Base-by-base conservation (phyloP, 441 rosid genomes). In the Erodium chrysanthum region DNA sequence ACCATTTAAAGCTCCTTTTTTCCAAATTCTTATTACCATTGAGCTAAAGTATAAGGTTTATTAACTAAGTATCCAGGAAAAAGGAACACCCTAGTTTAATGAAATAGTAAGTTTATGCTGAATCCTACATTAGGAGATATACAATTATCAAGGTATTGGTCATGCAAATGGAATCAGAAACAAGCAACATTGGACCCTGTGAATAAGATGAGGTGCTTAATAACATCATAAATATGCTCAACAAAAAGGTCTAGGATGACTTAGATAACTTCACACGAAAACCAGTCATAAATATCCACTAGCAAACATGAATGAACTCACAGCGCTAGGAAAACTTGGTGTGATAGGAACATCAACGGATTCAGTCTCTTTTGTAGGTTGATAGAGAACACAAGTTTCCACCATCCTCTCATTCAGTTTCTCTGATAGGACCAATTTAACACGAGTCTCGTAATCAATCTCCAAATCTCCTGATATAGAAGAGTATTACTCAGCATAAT, bases 391-490 rank as follows among this genome's bases (percentile, higher is more conserved):
- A 0, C 48, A 66, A 61, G 73, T 69, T 40, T 66, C 68, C 40
- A 66, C 68, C 46, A 61, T 62, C 46, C 68, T 66, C 7, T 66
- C 68, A 7, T 23, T 20, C 23, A 25, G 58, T 10, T 52, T 52
- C 68, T 74, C 67, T 17, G 50, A 23, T 22, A 74, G 35, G 23
- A 74, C 35, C 68, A 70, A 14, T 40, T 52, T 70, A 14, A 63
- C 42, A 6, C 58, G 40, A 22, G 35, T 15, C 23, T 60, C 62
- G 6, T 22, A 7, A 27, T 66, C 61, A 20, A 52, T 37, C 63
- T 3, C 29, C 15, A 61, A 62, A 40, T 35, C 11, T 10, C 66
- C 71, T 66, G 71, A 66, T 8, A 70, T 23, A 33, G 46, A 42
- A 33, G 33, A 37, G 22, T 35, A 64, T 4, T 58, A 17, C 9